These are phyloP conservation scores for Aspergillus asperescens DNA, from an alignment of 495 filamentous ascomycete genomes.

Conservation along the genomic window DNA sequence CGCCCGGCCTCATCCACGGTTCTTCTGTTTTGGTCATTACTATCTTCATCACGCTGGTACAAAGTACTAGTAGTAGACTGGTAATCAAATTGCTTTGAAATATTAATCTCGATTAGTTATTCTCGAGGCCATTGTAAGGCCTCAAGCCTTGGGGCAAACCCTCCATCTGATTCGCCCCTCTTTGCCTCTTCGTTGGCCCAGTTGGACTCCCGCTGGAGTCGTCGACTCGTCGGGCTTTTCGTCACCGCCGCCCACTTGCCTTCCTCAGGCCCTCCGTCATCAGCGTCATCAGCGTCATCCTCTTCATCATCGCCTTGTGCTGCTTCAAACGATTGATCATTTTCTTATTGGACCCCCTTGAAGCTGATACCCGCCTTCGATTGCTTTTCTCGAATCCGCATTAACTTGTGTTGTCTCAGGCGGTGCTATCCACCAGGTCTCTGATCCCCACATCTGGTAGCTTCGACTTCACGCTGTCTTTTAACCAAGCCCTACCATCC, in stretches of 20 bases:
- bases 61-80: background rate
- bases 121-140: background rate
- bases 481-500: background rate
- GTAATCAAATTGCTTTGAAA: background rate
- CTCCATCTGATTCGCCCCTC: constrained; percentile 1
- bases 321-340: background rate
- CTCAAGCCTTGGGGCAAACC: background rate
- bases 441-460: constrained; percentile 3
- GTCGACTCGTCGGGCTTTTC: background rate
- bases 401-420: background rate
- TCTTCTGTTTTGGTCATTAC: background rate
- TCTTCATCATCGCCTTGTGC: background rate
- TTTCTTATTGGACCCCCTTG: background rate
- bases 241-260: background rate
- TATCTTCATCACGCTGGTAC: background rate
- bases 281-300: constrained; percentile 1
- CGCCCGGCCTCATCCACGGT: background rate
- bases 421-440: background rate
- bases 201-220: background rate
- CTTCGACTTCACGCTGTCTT: constrained; percentile 1
- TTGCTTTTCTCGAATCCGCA: background rate
- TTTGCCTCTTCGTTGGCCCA: background rate
- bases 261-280: background rate
- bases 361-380: background rate
- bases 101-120: background rate